Evolutionary conservation across 805 yeast species (phyloP).

Genomic region (Schizosaccharomyces osmophilus): DNA sequence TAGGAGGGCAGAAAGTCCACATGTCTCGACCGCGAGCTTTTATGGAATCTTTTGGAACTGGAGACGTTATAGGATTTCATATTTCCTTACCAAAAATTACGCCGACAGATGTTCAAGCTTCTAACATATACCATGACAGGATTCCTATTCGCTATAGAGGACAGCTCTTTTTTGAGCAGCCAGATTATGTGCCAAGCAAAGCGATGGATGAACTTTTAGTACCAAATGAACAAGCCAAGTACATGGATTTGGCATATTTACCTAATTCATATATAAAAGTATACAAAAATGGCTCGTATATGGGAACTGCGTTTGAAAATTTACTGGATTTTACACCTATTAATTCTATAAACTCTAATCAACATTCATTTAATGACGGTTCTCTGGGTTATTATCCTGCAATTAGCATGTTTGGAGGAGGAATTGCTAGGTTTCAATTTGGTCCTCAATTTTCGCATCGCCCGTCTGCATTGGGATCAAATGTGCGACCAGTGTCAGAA

Average conservation of each 20-base stretch:
- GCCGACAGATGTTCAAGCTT: background rate
- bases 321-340: constrained; percentile 64
- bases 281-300: constrained; percentile 49
- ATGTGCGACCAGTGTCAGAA: constrained; percentile 28
- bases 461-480: background rate
- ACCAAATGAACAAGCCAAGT: constrained; percentile 14
- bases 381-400: constrained; percentile 78
- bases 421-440: constrained; percentile 44
- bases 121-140: constrained; percentile 41
- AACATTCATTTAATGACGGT: constrained; percentile 40
- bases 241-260: constrained; percentile 15
- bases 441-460: constrained; percentile 33
- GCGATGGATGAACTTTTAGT: constrained; percentile 49
- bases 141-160: constrained; percentile 65
- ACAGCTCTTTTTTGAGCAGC: constrained; percentile 59
- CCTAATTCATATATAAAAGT: constrained; percentile 36
- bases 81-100: constrained; percentile 34
- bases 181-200: constrained; percentile 48
- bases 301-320: constrained; percentile 42
- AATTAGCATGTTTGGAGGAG: constrained; percentile 58
- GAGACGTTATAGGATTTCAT: constrained; percentile 65
- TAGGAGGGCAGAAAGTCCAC: constrained; percentile 50
- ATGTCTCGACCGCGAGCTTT: constrained; percentile 39
- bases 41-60: constrained; percentile 36
- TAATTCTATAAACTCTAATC: constrained; percentile 22